Base-by-base conservation (phyloP, 2,329 filamentous ascomycete species). In the Cladophialophora chaetospira region DNA sequence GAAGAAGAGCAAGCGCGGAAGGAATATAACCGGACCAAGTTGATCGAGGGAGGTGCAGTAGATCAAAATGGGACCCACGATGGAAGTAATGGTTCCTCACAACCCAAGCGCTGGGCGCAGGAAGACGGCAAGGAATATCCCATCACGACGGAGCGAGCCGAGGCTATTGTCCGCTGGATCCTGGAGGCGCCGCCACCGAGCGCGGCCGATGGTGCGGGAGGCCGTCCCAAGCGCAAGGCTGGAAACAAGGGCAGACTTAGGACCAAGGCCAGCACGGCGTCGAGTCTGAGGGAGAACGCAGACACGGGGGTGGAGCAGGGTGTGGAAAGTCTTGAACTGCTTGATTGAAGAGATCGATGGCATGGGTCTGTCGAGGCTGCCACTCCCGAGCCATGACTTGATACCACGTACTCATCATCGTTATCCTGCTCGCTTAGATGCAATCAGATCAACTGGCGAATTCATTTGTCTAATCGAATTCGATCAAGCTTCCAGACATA, bases 131-230 rank as follows among this genome's bases (percentile, higher is more conserved):
- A 83, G 65, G 87, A 90, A 62, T 88, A 88, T 68, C 83, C 84
- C 2, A 84, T 89, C 61, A 78, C 81, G 15, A 89, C 87, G 1
- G 86, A 88, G 61, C 80, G 89, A 19, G 88, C 88, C 0, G 79
- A 84, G 45, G 81, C 82, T 15, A 83, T 93, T 56, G 82, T 85
- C 0, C 74, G 82, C 38, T 94, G 89, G 89, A 81, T 93, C 19
- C 73, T 74, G 46, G 79, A 86, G 56, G 84, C 82, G 0, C 83
- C 82, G 11, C 54, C 58, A 5, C 63, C 60, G 3, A 60, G 54
- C 36, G n/a, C 46, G 2, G 10, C 31, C 19, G 49, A 54, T 45
- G 53, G 56, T 19, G 23, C 48, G 25, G 35, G n/a, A n/a, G n/a
- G 44, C 26, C 55, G 53, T 23, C 21, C 43, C 5, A 63, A 63